These are phyloP conservation scores for Cryphonectria carpinicola DNA, from an alignment of 2,329 filamentous ascomycete species.

Conservation along the genomic window DNA sequence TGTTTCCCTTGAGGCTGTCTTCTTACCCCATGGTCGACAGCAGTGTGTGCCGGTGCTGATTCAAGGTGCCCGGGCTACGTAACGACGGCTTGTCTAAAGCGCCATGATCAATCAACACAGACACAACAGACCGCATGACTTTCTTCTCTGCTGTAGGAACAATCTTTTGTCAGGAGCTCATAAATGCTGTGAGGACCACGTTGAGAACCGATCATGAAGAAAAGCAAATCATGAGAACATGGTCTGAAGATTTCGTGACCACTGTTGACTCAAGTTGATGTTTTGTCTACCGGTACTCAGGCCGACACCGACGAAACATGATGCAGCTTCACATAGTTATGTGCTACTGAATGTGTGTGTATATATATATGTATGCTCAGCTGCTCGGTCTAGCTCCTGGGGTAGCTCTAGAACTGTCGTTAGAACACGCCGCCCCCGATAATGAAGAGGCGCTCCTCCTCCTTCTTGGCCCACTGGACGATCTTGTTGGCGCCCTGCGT, in stretches of 20 bases:
- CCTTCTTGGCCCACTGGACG: conserved; percentile 86
- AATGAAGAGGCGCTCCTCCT: conserved; percentile 94
- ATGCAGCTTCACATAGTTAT: not conserved
- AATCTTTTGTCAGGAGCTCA: not conserved
- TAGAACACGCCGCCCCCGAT: conserved; percentile 91
- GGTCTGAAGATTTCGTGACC: not conserved
- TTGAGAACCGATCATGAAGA: not conserved
- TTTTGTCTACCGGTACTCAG: not conserved
- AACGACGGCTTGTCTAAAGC: not conserved
- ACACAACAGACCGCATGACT: not conserved
- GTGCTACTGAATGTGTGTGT: not conserved
- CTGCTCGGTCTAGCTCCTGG: not conserved
- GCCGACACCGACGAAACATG: not conserved
- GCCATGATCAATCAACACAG: not conserved
- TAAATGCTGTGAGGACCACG: not conserved
- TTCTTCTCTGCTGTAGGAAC: not conserved
- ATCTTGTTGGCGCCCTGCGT: conserved; percentile 87
- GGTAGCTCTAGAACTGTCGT: conserved; percentile 30
- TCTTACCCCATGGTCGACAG: not conserved
- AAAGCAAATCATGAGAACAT: not conserved
- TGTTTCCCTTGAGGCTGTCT: not conserved
- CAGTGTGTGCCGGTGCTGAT: not conserved
- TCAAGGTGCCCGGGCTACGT: not conserved
- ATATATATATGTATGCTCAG: not conserved
- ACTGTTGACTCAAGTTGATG: not conserved